phyloP scores from a whole-genome alignment of 2,329 filamentous ascomycete genomes.

The Beauveria pseudobassiana region DNA sequence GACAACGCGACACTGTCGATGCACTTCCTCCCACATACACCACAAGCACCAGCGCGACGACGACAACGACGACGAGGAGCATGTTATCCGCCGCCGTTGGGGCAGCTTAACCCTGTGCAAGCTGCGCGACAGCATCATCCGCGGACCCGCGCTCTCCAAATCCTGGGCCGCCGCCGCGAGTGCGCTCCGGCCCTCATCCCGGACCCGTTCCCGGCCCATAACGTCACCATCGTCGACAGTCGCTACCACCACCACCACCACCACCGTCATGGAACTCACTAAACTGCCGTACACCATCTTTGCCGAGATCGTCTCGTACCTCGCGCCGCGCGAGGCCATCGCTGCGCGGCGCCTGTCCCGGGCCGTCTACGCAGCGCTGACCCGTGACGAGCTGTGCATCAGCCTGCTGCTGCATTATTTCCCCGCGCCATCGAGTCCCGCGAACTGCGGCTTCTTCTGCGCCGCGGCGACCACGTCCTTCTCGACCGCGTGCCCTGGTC shows the following conservation, averaged over 20 bases:
- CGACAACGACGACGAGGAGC: not conserved
- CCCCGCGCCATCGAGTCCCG: constrained; percentile 44
- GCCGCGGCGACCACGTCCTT: not conserved
- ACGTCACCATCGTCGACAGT: not conserved
- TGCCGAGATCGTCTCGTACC: constrained; percentile 40
- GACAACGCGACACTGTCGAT: too few species aligned
- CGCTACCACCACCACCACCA: not conserved
- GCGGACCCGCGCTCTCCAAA: not conserved
- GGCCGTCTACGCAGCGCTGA: constrained; percentile 42
- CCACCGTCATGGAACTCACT: constrained; percentile 27
- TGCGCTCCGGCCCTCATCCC: not conserved
- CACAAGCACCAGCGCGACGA: too few species aligned
- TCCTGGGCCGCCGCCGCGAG: not conserved
- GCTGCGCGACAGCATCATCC: not conserved
- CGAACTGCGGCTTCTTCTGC: constrained; percentile 19
- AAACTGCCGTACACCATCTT: constrained; percentile 52
- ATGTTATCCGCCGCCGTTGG: not conserved
- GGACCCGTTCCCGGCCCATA: not conserved
- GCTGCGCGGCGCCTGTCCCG: constrained; percentile 45
- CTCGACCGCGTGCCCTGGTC: constrained; percentile 29
- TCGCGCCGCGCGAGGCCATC: constrained; percentile 43
- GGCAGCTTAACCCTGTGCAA: not conserved
- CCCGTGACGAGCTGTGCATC: constrained; percentile 36
- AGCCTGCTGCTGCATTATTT: constrained; percentile 44
- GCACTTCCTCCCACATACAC: not conserved